Base-by-base conservation (phyloP, 306 rosid genomes). In the Vicia faba region DNA sequence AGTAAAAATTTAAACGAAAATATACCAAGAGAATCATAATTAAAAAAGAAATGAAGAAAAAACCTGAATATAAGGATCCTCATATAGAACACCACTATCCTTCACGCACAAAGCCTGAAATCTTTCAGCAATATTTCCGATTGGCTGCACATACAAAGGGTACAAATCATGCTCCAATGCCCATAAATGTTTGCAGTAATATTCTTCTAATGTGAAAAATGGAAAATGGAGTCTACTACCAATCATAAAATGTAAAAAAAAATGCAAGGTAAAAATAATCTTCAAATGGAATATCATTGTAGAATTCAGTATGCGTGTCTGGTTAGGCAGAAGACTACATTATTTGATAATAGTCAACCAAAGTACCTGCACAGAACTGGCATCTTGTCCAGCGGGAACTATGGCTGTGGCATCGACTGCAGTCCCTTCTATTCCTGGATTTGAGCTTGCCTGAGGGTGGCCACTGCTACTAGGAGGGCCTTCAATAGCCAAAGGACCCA, bases 11-110 rank as follows among this genome's bases (percentile, higher is more conserved):
- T 31, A 58, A 60, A 69, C 26, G 8, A 66, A 41, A 70, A 50
- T 25, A 23, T 40, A 64, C 18, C 11, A 57, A 57, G 13, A 61
- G 19, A 61, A 26, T 23, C 38, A 33, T 33, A 6, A 48, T 11
- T 7, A 14, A 56, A 67, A 55, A 78, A 57, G 18, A 56, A 33
- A 31, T 59, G 45, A 45, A 41, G 57, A 67, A 69, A 61, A 64
- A 51, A 93, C 99, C 99, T 95, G 99, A 81, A 95, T 88, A 81
- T 95, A 66, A 71, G 99, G 99, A 81, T 95, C 97, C 80, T 95
- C 99, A 0, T 95, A 95, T 51, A 95, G 84, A 75, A 95, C 96
- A 29, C 99, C 99, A 72, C 97, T 95, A 85, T 95, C 99, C 85
- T 95, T 95, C 81, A 88, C 64, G 74, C 99, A 85, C 86, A 95